phyloP scores from a whole-genome alignment of 495 filamentous ascomycete species.

The Letharia lupina region DNA sequence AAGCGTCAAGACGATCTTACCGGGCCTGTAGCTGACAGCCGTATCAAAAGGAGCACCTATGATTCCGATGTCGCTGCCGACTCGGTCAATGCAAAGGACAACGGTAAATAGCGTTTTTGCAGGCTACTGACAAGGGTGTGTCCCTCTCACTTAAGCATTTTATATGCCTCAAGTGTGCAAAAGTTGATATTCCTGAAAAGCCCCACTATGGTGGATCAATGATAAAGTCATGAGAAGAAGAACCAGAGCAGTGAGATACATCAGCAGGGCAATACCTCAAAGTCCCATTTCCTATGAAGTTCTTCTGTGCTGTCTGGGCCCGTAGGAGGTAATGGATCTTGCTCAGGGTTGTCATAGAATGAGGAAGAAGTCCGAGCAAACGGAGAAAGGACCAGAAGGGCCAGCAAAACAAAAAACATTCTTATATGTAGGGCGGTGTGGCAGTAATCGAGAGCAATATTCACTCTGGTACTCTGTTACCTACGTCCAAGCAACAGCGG shows the following conservation, averaged over 20 bases:
- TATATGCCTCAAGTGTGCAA: conserved; percentile 67
- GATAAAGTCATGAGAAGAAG: not conserved
- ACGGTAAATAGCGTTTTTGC: not conserved
- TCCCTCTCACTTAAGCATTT: conserved; percentile 64
- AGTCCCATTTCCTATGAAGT: conserved; percentile 45
- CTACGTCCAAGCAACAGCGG: not conserved
- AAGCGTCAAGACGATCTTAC: conserved; percentile 29
- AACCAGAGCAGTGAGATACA: not conserved
- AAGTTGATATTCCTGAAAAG: conserved; percentile 71
- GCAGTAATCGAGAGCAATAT: not conserved
- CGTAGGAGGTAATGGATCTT: conserved; percentile 19
- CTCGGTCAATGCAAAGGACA: not conserved
- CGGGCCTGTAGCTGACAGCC: conserved; percentile 69
- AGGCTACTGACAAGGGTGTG: conserved; percentile 37
- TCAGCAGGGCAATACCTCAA: conserved; percentile 33
- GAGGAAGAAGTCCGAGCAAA: conserved; percentile 11
- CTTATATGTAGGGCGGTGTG: not conserved
- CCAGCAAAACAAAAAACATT: conserved; percentile 4
- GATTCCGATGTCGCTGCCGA: conserved; percentile 57
- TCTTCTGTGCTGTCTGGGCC: conserved; percentile 28
- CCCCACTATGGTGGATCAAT: conserved; percentile 46
- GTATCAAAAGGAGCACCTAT: conserved; percentile 83
- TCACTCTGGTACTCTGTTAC: not conserved
- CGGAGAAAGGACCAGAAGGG: not conserved
- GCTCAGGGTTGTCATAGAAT: conserved; percentile 26